Percentiles rank a stretch among this genome's conserved stretches.
phyloP scores from a whole-genome alignment of 2,329 filamentous ascomycete species.

The Botrytis fragariae region DNA sequence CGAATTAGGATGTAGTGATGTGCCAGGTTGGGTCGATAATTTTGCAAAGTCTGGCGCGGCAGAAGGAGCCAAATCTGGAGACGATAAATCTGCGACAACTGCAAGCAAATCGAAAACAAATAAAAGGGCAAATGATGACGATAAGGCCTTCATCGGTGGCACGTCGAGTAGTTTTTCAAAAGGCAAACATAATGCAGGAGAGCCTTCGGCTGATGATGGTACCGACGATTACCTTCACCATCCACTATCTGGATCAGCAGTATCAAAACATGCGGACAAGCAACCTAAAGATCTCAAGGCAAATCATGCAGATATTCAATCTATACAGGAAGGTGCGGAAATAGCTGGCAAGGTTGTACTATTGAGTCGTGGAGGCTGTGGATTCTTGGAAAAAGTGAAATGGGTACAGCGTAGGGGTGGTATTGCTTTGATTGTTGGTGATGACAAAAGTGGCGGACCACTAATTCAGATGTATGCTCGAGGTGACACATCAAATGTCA shows the following conservation, averaged over 20 bases:
- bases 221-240: conserved; percentile 83
- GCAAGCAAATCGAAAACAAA: conserved; percentile 44
- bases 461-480: conserved; percentile 98
- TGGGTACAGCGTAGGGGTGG: conserved; percentile 93
- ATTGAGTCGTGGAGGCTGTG: conserved; percentile 88
- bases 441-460: conserved; percentile 83
- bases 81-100: conserved; percentile 32
- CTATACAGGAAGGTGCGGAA: conserved; percentile 85
- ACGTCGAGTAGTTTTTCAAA: conserved; percentile 27
- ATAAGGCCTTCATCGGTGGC: conserved; percentile 29
- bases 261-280: conserved; percentile 36
- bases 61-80: conserved; percentile 27
- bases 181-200: conserved; percentile 28
- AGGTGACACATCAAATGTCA: conserved; percentile 91
- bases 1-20: conserved; percentile 92
- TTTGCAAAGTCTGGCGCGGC: conserved; percentile 43
- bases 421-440: conserved; percentile 87
- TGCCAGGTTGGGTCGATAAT: conserved; percentile 78
- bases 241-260: conserved; percentile 40
- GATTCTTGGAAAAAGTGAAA: conserved; percentile 94
- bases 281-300: conserved; percentile 29
- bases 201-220: conserved; percentile 59
- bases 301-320: conserved; percentile 82
- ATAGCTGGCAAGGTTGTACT: conserved; percentile 92
- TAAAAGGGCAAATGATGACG: conserved; percentile 40